Evolutionary conservation across 139 green algal species (phyloP).

Genomic region (Chlorella sp.): DNA sequence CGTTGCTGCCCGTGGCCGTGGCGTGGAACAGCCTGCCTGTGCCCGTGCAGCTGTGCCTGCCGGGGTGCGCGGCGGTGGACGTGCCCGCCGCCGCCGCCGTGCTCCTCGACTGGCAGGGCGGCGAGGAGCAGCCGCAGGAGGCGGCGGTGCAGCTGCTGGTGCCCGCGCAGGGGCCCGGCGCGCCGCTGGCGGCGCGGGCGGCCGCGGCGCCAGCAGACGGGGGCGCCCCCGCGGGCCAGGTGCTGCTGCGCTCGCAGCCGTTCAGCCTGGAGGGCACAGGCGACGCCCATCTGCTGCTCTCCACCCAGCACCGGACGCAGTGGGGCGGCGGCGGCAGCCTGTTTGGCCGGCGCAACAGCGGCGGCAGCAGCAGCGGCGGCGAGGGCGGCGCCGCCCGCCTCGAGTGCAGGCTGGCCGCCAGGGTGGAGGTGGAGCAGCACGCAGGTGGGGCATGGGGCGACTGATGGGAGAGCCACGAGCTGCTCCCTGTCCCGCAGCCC

Average conservation of each 20-base stretch:
- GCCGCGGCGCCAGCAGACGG: too few relatives aligned
- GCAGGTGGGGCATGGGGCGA: background rate
- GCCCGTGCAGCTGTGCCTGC: constrained; percentile 15
- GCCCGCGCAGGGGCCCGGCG: too few relatives aligned
- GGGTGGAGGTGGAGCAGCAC: constrained; percentile 6
- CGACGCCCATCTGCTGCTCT: constrained; percentile 2
- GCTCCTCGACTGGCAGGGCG: constrained; percentile 6
- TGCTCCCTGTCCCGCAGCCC: too few relatives aligned
- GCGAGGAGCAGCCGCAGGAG: background rate
- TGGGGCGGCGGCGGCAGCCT: background rate
- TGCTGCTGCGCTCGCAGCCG: constrained; percentile 15
- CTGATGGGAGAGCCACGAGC: too few relatives aligned
- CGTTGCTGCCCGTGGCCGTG: constrained; percentile 8
- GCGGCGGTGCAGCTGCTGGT: background rate
- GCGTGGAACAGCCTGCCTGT: constrained; percentile 29
- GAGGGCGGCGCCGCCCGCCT: background rate
- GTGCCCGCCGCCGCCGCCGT: constrained; percentile 1
- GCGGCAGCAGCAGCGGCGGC: background rate
- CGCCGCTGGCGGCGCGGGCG: too few relatives aligned
- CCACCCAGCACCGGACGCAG: background rate
- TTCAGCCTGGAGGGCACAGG: background rate
- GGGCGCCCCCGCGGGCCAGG: background rate
- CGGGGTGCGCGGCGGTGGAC: background rate
- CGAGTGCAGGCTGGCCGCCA: constrained; percentile 15
- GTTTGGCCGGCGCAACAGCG: constrained; percentile 6